Evolutionary conservation across 495 filamentous ascomycete species (phyloP).

Genomic region (Neurospora intermedia): DNA sequence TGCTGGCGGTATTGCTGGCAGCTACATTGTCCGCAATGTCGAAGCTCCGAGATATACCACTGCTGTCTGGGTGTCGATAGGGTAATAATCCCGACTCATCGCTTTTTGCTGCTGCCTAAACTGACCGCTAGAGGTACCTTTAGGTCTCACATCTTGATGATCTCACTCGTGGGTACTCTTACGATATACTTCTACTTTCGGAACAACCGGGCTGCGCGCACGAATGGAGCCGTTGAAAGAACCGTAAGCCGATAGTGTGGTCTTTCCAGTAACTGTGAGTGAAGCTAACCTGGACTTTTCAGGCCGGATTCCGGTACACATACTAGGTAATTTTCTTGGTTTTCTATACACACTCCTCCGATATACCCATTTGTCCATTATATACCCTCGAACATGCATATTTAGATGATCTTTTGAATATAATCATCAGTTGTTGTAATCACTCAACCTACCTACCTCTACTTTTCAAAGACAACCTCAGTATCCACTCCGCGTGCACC

Average conservation of each 20-base stretch:
- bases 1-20: conserved; percentile 64
- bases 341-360: no score
- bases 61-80: conserved; percentile 63
- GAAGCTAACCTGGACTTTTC: not conserved
- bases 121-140: not conserved
- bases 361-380: not conserved
- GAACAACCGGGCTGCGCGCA: conserved; percentile 31
- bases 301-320: conserved; percentile 17
- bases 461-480: no score
- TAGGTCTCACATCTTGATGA: conserved; percentile 52
- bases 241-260: conserved; percentile 5
- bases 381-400: not conserved
- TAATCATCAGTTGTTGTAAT: not conserved
- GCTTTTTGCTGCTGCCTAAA: not conserved
- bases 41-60: conserved; percentile 62
- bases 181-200: conserved; percentile 50
- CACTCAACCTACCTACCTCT: no score
- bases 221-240: conserved; percentile 5
- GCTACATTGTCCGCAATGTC: conserved; percentile 56
- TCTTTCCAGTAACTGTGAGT: not conserved
- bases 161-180: conserved; percentile 48
- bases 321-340: conserved; percentile 7
- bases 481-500: not conserved
- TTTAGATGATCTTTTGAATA: not conserved
- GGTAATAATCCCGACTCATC: conserved; percentile 20